Conservation (phyloP, 306 rosid species). For the Pyrus bretschneideri region DNA sequence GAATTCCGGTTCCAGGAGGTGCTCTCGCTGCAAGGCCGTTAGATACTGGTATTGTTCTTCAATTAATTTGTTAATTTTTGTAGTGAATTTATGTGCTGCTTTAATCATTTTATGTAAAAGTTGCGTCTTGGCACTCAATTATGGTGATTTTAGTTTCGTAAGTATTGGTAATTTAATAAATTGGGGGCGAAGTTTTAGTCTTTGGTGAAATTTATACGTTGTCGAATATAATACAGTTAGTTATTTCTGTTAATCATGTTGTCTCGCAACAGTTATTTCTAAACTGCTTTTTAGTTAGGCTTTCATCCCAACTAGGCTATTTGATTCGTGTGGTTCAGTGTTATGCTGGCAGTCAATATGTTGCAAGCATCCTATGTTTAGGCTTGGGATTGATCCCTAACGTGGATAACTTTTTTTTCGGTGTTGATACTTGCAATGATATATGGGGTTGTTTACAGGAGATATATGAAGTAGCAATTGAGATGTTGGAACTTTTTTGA, state of each 20-base stretch:
- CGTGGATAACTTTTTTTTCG: neutral
- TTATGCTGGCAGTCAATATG: neutral
- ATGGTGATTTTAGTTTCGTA: neutral
- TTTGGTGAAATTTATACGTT: neutral
- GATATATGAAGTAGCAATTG: neutral
- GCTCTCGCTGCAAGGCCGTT: conserved; percentile 83
- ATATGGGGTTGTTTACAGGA: neutral
- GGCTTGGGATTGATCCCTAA: neutral
- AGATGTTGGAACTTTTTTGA: neutral
- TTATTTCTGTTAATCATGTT: neutral
- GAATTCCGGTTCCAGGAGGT: conserved; percentile 36
- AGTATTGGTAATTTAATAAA: neutral
- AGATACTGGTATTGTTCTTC: conserved; percentile 51
- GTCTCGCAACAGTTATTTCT: neutral
- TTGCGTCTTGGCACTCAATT: neutral
- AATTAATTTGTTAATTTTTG: too few relatives aligned
- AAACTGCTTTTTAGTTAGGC: neutral
- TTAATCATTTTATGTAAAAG: neutral
- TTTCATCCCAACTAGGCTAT: neutral
- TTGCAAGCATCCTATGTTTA: neutral
- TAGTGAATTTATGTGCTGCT: neutral
- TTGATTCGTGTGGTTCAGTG: neutral
- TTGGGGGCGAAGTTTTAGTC: neutral
- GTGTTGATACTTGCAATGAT: neutral
- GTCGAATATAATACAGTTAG: neutral